A percentile compares a stretch with the other conserved stretches of the same genome.
These are phyloP conservation scores for Colletotrichum eleusines DNA, from an alignment of 2,329 filamentous ascomycete species.

Conservation along the genomic window DNA sequence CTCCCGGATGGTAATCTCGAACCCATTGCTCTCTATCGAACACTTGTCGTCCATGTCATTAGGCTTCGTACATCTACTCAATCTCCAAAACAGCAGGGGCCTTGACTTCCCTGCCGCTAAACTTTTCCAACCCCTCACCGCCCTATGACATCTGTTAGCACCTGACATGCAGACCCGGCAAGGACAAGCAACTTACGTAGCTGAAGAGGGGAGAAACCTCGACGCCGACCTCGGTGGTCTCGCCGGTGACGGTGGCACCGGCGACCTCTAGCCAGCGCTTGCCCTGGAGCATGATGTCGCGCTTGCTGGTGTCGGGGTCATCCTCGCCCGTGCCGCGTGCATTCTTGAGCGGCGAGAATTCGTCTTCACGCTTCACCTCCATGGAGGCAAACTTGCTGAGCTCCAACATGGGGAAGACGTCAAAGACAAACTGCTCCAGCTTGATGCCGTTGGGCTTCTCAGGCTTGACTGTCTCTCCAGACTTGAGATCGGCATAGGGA, in stretches of 20 bases:
- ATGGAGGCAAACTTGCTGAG: conserved; percentile 94
- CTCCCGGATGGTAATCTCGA: conserved; percentile 6
- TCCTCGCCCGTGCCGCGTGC: conserved; percentile 86
- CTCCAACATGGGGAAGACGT: conserved; percentile 91
- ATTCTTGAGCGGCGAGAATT: conserved; percentile 98
- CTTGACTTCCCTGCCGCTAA: conserved; percentile 65
- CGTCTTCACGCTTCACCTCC: conserved; percentile 96
- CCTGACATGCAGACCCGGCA: not conserved
- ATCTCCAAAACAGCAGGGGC: conserved; percentile 65
- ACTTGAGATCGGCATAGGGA: conserved; percentile 81
- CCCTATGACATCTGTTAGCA: conserved; percentile 56
- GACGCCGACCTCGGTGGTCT: conserved; percentile 74
- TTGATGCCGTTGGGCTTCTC: conserved; percentile 98
- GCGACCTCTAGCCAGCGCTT: conserved; percentile 85
- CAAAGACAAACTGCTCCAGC: conserved; percentile 98
- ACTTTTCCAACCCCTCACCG: conserved; percentile 71
- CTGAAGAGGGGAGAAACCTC: conserved; percentile 94
- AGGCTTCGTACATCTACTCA: conserved; percentile 48
- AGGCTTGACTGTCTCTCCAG: conserved; percentile 86
- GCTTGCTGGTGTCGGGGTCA: conserved; percentile 91
- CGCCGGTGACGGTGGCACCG: conserved; percentile 79
- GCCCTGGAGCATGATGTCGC: conserved; percentile 91
- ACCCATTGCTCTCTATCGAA: conserved; percentile 17
- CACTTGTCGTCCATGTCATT: conserved; percentile 31
- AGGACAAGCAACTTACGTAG: conserved; percentile 78